Percentiles rank a stretch among this genome's conserved stretches.
phyloP scores from a whole-genome alignment of 495 filamentous ascomycete species.

The Podospora comata region DNA sequence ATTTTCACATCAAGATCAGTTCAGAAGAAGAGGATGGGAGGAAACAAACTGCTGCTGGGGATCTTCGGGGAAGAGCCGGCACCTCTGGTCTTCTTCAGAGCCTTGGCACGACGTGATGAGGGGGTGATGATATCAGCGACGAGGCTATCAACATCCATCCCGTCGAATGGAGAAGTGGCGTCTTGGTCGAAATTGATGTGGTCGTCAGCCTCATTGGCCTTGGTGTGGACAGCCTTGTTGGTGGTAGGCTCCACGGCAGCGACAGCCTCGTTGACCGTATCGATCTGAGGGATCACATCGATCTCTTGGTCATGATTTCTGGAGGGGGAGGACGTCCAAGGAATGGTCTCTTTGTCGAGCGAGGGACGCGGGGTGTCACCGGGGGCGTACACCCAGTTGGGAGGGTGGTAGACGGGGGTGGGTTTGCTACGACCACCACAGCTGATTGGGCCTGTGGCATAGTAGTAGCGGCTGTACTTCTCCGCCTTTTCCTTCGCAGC shows the following conservation, averaged over 20 bases:
- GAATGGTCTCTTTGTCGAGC: no score
- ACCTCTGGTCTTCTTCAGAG: not conserved
- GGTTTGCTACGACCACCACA: not conserved
- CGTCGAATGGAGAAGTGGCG: not conserved
- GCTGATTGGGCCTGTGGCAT: not conserved
- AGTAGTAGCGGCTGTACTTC: not conserved
- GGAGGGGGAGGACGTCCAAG: no score
- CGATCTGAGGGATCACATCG: no score
- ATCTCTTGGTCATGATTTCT: no score
- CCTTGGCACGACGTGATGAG: not conserved
- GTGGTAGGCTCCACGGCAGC: not conserved
- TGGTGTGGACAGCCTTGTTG: not conserved
- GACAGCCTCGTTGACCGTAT: not conserved
- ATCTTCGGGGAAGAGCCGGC: not conserved
- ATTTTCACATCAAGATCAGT: not conserved
- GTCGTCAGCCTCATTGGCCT: not conserved
- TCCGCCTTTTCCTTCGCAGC: not conserved
- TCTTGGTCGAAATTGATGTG: not conserved
- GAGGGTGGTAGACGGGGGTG: not conserved
- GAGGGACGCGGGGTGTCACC: not conserved
- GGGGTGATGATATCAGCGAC: not conserved
- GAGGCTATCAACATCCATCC: no score
- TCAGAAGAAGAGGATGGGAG: not conserved
- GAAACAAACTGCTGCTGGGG: not conserved
- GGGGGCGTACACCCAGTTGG: not conserved